These are phyloP conservation scores for Clohesyomyces aquaticus DNA, from an alignment of 495 filamentous ascomycete species.

Conservation along the genomic window DNA sequence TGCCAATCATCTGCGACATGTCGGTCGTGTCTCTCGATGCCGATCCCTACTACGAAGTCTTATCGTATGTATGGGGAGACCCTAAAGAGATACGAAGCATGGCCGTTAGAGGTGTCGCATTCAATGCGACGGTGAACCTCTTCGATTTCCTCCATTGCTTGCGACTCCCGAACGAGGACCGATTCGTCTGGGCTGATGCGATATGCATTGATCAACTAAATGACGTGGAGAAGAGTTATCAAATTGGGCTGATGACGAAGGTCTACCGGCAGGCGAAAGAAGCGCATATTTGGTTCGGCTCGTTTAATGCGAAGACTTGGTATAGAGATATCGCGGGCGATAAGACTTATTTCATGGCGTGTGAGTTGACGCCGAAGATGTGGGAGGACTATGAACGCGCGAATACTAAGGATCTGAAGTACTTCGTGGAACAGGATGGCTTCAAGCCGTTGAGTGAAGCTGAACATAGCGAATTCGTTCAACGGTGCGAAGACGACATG, in stretches of 20 bases:
- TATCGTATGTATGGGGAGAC: conserved; percentile 21
- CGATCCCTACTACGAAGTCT: conserved; percentile 10
- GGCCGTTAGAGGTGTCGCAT: background rate
- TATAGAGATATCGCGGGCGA: background rate
- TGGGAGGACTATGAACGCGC: background rate
- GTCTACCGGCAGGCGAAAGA: conserved; percentile 4
- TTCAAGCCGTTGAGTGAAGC: conserved; percentile 4
- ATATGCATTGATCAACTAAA: too few species aligned
- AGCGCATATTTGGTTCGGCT: conserved; percentile 9
- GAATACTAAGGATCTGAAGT: background rate
- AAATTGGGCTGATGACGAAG: conserved; percentile 9
- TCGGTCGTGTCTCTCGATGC: background rate
- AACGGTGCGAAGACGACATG: background rate
- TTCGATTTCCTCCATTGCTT: conserved; percentile 5
- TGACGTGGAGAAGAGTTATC: conserved; percentile 6
- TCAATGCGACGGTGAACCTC: background rate
- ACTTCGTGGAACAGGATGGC: background rate
- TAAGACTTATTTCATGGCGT: background rate
- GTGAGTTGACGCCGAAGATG: background rate
- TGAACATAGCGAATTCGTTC: background rate
- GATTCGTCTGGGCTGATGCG: conserved; percentile 1
- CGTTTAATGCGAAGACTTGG: background rate
- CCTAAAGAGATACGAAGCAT: background rate
- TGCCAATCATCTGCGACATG: conserved; percentile 4
- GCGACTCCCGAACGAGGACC: background rate